phyloP scores from a whole-genome alignment of 768 basidiomycete species.

The Rhodotorula graminis region DNA sequence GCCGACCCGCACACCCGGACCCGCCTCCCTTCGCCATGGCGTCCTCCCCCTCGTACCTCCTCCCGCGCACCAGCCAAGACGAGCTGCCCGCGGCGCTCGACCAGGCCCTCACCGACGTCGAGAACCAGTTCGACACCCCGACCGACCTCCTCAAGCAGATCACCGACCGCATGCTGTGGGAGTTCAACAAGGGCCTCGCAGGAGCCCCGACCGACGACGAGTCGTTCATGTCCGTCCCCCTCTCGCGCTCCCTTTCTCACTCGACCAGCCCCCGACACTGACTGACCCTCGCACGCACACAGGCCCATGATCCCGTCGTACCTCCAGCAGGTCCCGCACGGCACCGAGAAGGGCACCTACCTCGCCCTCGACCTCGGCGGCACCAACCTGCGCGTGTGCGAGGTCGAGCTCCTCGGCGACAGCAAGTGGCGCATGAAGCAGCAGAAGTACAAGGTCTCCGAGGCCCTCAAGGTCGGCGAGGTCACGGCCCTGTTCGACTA shows the following conservation, averaged over 20 bases:
- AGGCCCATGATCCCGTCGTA: slow-evolving; percentile 69
- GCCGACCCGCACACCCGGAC: too few relatives aligned
- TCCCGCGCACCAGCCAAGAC: neutral
- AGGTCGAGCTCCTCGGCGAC: slow-evolving; percentile 84
- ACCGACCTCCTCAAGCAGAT: slow-evolving; percentile 62
- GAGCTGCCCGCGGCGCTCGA: slow-evolving; percentile 1
- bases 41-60: slow-evolving; percentile 31
- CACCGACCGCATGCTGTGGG: slow-evolving; percentile 71
- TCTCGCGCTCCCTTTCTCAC: slow-evolving; percentile 3
- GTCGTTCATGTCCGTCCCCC: slow-evolving; percentile 54
- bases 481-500: slow-evolving; percentile 87
- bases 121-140: slow-evolving; percentile 65
- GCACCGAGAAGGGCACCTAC: slow-evolving; percentile 90
- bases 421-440: slow-evolving; percentile 83
- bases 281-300: neutral
- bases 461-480: slow-evolving; percentile 86
- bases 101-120: slow-evolving; percentile 40
- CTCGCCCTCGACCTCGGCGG: slow-evolving; percentile 94
- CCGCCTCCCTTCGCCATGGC: neutral
- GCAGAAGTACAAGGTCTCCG: slow-evolving; percentile 95
- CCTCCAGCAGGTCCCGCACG: slow-evolving; percentile 90
- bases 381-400: slow-evolving; percentile 77
- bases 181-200: slow-evolving; percentile 68
- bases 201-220: slow-evolving; percentile 59
- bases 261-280: neutral